Base-by-base conservation (phyloP, 352 stramenopile species). In the Halophytophthora batemanensis region DNA sequence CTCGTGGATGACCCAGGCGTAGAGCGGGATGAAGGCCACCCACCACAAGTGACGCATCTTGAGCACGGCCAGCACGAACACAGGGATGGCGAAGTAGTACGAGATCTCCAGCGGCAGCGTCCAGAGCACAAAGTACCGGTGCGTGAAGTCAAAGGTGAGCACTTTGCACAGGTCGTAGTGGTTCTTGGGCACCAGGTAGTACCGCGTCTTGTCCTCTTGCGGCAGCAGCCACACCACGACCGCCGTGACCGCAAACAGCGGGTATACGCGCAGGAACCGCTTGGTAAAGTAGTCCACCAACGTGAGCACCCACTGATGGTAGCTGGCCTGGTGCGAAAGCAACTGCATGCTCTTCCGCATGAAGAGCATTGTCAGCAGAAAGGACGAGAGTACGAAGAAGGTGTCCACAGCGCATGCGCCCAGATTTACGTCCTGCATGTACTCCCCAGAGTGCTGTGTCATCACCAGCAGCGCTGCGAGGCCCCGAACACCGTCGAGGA, bases 261-360 rank as follows among this genome's bases (percentile, higher is more conserved):
- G 68, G 42, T 77, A 77, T 7, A 77, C 67, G 34, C 64, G 64
- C 14, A 77, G 59, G 45, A 77, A 66, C 2, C 64, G 67, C 33
- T 71, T 71, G 18, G 29, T 53, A 29, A 66, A 60, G 39, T 77
- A 74, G 51, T 74, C 64, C 18, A 23, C 6, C n/a, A 63, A 43
- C n/a, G 38, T 47, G 23, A 55, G n/a, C 8, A n/a, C 14, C 48
- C 48, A 55, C 37, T 45, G 15, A 2, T 17, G 19, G 10, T 13
- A 19, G 17, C 15, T 56, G 1, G 55, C 45, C n/a, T 41, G 28
- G 18, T 48, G 47, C 8, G 44, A 10, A 8, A 60, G 13, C 22
- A 70, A 29, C 36, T 58, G 13, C 0, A 38, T 43, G 15, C 19
- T 41, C 34, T 59, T 70, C 17, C 31, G 39, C 28, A 66, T 52